A percentile compares a stretch with the other conserved stretches of the same genome.
phyloP scores from a whole-genome alignment of 208 protist genomes.

The Leishmania tropica region DNA sequence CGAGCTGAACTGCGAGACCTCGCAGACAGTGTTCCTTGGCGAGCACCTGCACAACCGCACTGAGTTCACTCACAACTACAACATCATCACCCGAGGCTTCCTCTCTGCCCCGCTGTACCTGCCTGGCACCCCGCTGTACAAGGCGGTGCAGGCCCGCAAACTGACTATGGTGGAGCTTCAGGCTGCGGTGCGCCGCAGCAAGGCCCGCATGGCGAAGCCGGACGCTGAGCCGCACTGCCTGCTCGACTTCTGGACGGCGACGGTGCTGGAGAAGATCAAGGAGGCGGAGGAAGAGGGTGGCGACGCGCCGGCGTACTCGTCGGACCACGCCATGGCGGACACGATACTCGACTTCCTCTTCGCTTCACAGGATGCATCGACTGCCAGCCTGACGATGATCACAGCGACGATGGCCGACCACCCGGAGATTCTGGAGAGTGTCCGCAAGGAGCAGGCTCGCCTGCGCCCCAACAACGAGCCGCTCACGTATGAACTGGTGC shows the following conservation, averaged over 20 bases:
- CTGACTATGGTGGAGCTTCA: constrained; percentile 83
- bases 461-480: constrained; percentile 82
- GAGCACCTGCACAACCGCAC: constrained; percentile 85
- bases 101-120: constrained; percentile 91
- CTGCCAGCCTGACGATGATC: constrained; percentile 87
- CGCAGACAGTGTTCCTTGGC: constrained; percentile 92
- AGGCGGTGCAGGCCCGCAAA: constrained; percentile 88
- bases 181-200: constrained; percentile 78
- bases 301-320: constrained; percentile 68
- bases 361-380: constrained; percentile 90
- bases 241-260: constrained; percentile 92
- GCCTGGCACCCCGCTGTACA: constrained; percentile 92
- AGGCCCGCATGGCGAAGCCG: constrained; percentile 69
- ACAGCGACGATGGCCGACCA: constrained; percentile 88
- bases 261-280: constrained; percentile 63
- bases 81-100: constrained; percentile 94
- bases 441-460: constrained; percentile 86
- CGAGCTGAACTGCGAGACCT: constrained; percentile 93
- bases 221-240: constrained; percentile 88
- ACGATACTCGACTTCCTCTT: constrained; percentile 95
- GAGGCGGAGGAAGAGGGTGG: constrained; percentile 75
- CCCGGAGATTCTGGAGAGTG: constrained; percentile 85
- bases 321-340: constrained; percentile 89
- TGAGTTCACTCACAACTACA: constrained; percentile 93
- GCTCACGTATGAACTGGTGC: constrained; percentile 82